These are phyloP conservation scores for Thymus quinquecostatus DNA, from an alignment of 257 asterid species.

Conservation along the genomic window DNA sequence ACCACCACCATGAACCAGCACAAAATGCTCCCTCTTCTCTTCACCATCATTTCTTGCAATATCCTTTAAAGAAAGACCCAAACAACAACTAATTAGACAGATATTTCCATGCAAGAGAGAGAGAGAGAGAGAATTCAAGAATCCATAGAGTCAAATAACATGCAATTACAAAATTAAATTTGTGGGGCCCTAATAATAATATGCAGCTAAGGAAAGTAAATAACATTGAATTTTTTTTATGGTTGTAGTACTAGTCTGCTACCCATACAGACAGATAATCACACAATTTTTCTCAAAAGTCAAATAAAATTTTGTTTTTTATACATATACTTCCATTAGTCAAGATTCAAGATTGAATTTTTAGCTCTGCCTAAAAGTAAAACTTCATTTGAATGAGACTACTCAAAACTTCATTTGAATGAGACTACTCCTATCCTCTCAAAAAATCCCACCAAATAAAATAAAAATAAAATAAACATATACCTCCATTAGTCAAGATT, in stretches of 20 bases:
- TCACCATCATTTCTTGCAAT: constrained; percentile 30
- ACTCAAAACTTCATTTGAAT: constrained; percentile 4
- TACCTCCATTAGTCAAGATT: too few relatives aligned
- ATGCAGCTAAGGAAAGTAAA: constrained; percentile 5
- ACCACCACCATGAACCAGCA: constrained; percentile 72
- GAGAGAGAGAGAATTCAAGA: neutral
- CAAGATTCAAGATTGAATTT: neutral
- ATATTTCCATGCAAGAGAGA: neutral
- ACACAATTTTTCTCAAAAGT: constrained; percentile 20
- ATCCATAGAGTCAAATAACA: neutral
- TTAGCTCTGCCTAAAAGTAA: constrained; percentile 29
- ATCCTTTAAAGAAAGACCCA: constrained; percentile 16
- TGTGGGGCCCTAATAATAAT: neutral
- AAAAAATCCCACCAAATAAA: neutral
- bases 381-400: constrained; percentile 26
- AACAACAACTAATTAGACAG: neutral
- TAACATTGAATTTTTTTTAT: constrained; percentile 1
- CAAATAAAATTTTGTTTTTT: constrained; percentile 21
- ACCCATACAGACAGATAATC: neutral
- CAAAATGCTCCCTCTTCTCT: constrained; percentile 48
- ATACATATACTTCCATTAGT: constrained; percentile 3
- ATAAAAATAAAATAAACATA: too few relatives aligned
- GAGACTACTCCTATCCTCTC: neutral
- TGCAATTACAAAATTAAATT: constrained; percentile 13
- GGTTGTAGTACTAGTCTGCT: neutral